Base-by-base conservation (phyloP, 2,329 filamentous ascomycete species). In the Penicillium sp. region DNA sequence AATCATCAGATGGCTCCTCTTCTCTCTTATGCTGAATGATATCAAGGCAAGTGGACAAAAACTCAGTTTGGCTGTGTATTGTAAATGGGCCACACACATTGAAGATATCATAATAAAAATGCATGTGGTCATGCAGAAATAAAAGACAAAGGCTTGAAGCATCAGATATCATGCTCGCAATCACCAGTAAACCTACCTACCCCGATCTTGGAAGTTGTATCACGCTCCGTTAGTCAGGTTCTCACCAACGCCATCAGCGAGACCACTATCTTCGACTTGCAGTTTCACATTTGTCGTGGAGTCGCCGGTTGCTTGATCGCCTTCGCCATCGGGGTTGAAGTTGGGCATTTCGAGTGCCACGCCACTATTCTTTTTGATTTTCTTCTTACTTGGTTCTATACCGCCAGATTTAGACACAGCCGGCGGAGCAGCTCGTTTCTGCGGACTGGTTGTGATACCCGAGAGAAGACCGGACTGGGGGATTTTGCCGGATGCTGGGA, bases 401-500 rank as follows among this genome's bases (percentile, higher is more conserved):
- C 55, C 46, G 3, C 64, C 62, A 14, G 55, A 19, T 58, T 75
- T 72, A 30, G 63, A 51, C 29, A 58, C 59, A 23, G 61, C 59
- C 3, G 70, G 57, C 6, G 72, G 70, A 18, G 67, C 63, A 11
- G 72, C 66, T 39, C 75, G 73, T 57, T 78, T 77, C 53, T 72
- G 69, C 1, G 75, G 75, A 55, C 75, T 78, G 13, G 68, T 58
- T 27, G 66, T 70, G 18, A 62, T 63, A 29, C 66, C 70, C 7
- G 67, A 52, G 13, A 68, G 61, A 27, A 68, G 61, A 27, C 65
- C 70, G 34, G 68, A 63, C 27, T 67, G 64, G 1, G 68, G 70
- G 34, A 78, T 78, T 58, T 78, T 78, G 43, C 76, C 76, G 18
- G 74, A 76, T 29, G 75, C 76, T 26, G 76, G 76, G 40, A 78